phyloP scores from a whole-genome alignment of 768 basidiomycete genomes.

The Naematelia aurantialba region DNA sequence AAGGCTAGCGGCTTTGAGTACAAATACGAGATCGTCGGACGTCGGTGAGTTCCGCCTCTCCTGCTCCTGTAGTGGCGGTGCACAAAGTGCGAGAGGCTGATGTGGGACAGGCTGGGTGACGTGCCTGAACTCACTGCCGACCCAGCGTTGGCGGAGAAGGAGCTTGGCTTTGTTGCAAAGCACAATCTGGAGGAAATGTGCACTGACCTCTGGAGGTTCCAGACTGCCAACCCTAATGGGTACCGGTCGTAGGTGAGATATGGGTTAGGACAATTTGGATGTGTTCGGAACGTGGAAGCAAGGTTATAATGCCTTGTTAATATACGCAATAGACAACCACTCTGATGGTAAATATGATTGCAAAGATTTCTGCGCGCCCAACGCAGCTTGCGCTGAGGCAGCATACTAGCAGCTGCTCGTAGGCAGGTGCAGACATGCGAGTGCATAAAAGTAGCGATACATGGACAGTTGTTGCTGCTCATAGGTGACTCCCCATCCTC shows the following conservation, averaged over 20 bases:
- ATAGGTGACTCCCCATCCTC: slow-evolving; percentile 48
- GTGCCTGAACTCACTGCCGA: slow-evolving; percentile 96
- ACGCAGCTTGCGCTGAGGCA: too few relatives aligned
- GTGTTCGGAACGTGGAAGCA: not conserved
- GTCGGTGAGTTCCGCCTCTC: slow-evolving; percentile 62
- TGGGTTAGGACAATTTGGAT: not conserved
- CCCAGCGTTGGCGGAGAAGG: slow-evolving; percentile 81
- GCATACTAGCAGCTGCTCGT: too few relatives aligned
- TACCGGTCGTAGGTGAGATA: slow-evolving; percentile 48
- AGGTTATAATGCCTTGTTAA: too few relatives aligned
- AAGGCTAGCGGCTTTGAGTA: slow-evolving; percentile 83
- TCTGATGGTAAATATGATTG: too few relatives aligned
- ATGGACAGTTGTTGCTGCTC: slow-evolving; percentile 32
- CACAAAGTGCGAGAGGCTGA: not conserved
- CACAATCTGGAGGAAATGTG: slow-evolving; percentile 87
- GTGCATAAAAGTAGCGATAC: not conserved
- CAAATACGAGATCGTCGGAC: slow-evolving; percentile 81
- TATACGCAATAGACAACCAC: too few relatives aligned
- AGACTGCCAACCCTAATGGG: slow-evolving; percentile 81
- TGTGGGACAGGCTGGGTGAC: slow-evolving; percentile 60
- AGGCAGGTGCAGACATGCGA: too few relatives aligned
- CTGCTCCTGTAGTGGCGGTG: not conserved
- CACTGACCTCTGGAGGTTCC: slow-evolving; percentile 97
- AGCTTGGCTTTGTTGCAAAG: slow-evolving; percentile 84
- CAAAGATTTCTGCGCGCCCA: too few relatives aligned